Percentiles rank a stretch among this genome's conserved stretches.
These are phyloP conservation scores for Russula abietina DNA, from an alignment of 768 basidiomycete species.

Conservation along the genomic window DNA sequence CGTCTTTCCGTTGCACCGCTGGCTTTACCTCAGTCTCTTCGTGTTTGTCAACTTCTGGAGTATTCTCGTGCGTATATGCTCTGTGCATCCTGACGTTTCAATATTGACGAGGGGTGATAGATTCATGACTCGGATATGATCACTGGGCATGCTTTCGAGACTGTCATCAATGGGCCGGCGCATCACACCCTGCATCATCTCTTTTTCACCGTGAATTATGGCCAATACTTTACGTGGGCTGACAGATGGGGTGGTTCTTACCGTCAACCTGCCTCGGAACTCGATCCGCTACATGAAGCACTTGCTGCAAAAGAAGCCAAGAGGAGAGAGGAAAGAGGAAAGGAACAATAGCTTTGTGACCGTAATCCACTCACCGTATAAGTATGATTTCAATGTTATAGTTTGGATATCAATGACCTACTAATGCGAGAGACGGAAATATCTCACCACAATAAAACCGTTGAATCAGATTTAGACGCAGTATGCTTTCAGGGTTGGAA, in stretches of 20 bases:
- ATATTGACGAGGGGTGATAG: conserved; percentile 35
- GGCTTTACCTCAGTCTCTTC: conserved; percentile 78
- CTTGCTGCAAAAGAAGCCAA: conserved; percentile 28
- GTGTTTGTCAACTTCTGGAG: conserved; percentile 91
- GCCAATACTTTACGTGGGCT: conserved; percentile 96
- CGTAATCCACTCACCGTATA: not conserved
- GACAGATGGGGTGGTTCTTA: conserved; percentile 82
- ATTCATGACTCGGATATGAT: conserved; percentile 99
- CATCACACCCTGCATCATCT: conserved; percentile 97
- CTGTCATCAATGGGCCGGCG: conserved; percentile 93
- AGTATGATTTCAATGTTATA: conserved; percentile 10
- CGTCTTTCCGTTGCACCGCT: conserved; percentile 85
- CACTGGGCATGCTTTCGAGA: conserved; percentile 82
- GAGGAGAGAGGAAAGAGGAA: conserved; percentile 11
- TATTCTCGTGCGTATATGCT: conserved; percentile 66
- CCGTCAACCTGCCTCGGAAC: conserved; percentile 72
- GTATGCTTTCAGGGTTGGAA: not conserved
- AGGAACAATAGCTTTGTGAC: conserved; percentile 11
- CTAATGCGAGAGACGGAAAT: conserved; percentile 2
- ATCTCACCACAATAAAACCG: not conserved
- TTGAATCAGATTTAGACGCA: not conserved
- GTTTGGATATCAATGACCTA: conserved; percentile 11
- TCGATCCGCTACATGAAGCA: conserved; percentile 83
- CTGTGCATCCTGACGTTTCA: not conserved
- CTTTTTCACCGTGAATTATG: conserved; percentile 96